A percentile compares a stretch with the other conserved stretches of the same genome.
Evolutionary conservation across 2,329 filamentous ascomycete species (phyloP).

Genomic region (Neonectria punicea): DNA sequence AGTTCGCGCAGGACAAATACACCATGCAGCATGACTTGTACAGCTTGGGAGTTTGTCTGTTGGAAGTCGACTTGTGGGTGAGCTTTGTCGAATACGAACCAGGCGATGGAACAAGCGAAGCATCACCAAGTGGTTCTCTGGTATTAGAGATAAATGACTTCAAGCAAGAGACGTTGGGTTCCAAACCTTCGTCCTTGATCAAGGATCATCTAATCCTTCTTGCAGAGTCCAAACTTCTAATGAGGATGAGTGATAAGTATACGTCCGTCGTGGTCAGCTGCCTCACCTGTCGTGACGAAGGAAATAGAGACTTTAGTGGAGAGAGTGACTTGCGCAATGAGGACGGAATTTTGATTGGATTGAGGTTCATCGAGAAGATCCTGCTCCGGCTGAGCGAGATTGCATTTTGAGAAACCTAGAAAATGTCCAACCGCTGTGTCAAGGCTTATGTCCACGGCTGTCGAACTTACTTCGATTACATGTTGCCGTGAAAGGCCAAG

Average conservation of each 20-base stretch:
- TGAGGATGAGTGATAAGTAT: conserved; percentile 47
- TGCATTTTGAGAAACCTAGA: neutral
- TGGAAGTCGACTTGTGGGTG: conserved; percentile 63
- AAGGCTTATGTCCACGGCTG: no score
- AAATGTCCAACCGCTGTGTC: neutral
- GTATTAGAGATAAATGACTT: neutral
- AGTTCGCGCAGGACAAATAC: conserved; percentile 50
- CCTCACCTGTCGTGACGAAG: conserved; percentile 48
- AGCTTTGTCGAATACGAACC: conserved; percentile 42
- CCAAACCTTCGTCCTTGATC: neutral
- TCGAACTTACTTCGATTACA: no score
- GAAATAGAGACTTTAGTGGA: conserved; percentile 44
- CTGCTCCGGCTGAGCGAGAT: neutral
- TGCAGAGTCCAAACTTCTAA: conserved; percentile 8
- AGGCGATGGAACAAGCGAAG: neutral
- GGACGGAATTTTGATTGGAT: conserved; percentile 17
- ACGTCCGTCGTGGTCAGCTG: conserved; percentile 46
- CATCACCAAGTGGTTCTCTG: neutral
- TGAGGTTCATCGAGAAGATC: conserved; percentile 24
- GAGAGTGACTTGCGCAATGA: conserved; percentile 31
- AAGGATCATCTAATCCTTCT: conserved; percentile 30
- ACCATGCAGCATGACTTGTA: conserved; percentile 67
- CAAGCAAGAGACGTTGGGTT: neutral
- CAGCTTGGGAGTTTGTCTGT: conserved; percentile 62
- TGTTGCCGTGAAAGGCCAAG: no score